A percentile compares a stretch with the other conserved stretches of the same genome.
Conservation (phyloP, 1,284 basidiomycete species). For the Ceratobasidium sp. region DNA sequence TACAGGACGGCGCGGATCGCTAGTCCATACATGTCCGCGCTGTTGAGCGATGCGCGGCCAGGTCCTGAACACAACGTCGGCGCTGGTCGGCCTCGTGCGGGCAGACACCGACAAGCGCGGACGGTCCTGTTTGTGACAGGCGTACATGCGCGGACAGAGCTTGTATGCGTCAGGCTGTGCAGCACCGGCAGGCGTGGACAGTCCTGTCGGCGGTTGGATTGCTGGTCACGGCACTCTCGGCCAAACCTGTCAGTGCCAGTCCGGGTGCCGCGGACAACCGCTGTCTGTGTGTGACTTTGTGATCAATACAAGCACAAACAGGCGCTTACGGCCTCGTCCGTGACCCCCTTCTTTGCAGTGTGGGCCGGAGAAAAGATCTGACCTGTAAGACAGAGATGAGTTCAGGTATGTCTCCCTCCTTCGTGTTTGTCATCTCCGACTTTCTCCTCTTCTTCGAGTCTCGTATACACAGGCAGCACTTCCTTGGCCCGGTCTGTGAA, state of each 20-base stretch:
- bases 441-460: too few relatives aligned
- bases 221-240: not conserved
- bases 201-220: not conserved
- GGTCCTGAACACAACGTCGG: not conserved
- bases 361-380: too few relatives aligned
- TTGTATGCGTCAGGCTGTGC: not conserved
- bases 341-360: conserved; percentile 1
- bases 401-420: too few relatives aligned
- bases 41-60: not conserved
- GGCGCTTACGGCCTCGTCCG: too few relatives aligned
- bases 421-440: too few relatives aligned
- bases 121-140: not conserved
- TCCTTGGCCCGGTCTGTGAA: too few relatives aligned
- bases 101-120: not conserved
- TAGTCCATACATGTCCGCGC: not conserved
- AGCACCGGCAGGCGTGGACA: not conserved
- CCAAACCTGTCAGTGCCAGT: not conserved
- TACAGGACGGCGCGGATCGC: too few relatives aligned
- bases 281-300: not conserved
- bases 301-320: not conserved
- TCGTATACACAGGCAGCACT: too few relatives aligned
- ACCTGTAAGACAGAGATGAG: too few relatives aligned
- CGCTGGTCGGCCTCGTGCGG: too few relatives aligned
- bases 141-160: not conserved
- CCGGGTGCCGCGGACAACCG: not conserved